phyloP scores from a whole-genome alignment of 2,329 filamentous ascomycete genomes.

The Phyllosticta citribraziliensis region DNA sequence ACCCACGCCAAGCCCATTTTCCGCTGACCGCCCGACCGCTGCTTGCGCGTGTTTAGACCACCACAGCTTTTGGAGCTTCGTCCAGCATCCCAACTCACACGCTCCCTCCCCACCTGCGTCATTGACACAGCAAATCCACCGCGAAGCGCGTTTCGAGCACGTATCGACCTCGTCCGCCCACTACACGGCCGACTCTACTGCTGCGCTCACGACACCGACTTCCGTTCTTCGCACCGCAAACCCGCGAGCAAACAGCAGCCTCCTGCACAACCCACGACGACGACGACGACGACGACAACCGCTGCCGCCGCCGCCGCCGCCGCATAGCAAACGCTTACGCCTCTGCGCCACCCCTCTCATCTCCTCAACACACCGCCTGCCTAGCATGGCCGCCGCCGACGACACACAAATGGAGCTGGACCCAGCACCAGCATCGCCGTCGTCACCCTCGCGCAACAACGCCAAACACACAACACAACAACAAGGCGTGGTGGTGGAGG shows the following conservation, averaged over 20 bases:
- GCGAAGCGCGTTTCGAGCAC: background rate
- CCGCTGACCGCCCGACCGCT: background rate
- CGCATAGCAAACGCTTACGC: background rate
- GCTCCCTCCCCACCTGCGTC: background rate
- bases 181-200: background rate
- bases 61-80: background rate
- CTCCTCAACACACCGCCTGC: background rate
- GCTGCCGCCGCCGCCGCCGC: background rate
- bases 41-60: background rate
- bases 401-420: background rate
- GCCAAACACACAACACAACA: slow-evolving; percentile 3
- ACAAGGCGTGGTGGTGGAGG: slow-evolving; percentile 33
- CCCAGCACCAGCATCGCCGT: background rate
- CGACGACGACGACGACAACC: background rate
- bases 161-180: background rate
- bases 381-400: background rate
- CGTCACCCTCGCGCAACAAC: slow-evolving; percentile 7
- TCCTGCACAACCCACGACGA: background rate
- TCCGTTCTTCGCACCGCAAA: background rate
- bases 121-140: background rate
- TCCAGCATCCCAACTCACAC: background rate
- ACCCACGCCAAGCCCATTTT: background rate
- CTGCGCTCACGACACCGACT: background rate
- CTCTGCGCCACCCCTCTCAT: background rate
- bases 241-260: background rate